A percentile compares a stretch with the other conserved stretches of the same genome.
These are phyloP conservation scores for Amanita pseudoporphyria DNA, from an alignment of 768 basidiomycete genomes.

Conservation along the genomic window DNA sequence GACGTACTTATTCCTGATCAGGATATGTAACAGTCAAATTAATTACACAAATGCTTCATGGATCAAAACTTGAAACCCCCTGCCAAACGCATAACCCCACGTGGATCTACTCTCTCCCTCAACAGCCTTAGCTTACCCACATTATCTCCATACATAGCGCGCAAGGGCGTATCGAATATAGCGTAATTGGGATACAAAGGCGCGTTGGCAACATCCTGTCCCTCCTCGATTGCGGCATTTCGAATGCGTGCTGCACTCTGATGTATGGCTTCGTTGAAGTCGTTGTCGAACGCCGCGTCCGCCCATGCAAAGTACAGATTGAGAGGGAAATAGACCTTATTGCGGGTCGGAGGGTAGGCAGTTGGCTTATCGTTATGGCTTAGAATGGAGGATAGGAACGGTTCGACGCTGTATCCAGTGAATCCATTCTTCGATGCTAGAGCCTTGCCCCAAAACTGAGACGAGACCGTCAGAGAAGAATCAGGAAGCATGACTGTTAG, in stretches of 20 bases:
- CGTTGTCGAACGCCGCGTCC: too few relatives aligned
- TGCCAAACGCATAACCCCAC: conserved; percentile 40
- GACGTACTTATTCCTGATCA: conserved; percentile 28
- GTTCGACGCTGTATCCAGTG: neutral
- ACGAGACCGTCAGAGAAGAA: too few relatives aligned
- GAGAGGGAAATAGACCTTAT: conserved; percentile 18
- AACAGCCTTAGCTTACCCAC: conserved; percentile 24
- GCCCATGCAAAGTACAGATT: conserved; percentile 19
- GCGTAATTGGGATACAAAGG: conserved; percentile 32
- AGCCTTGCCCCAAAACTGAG: neutral
- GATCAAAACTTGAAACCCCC: conserved; percentile 41
- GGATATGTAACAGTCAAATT: conserved; percentile 1
- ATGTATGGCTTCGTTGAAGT: conserved; percentile 23
- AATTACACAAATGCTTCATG: too few relatives aligned
- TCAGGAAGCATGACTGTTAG: neutral
- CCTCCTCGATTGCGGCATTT: conserved; percentile 26
- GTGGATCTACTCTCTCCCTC: conserved; percentile 35
- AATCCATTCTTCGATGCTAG: neutral
- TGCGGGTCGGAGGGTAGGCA: too few relatives aligned
- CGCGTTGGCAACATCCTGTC: conserved; percentile 24
- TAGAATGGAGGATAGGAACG: neutral
- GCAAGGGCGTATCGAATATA: conserved; percentile 31
- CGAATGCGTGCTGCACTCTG: conserved; percentile 26
- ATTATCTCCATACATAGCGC: conserved; percentile 32
- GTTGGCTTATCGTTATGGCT: too few relatives aligned